Evolutionary conservation across 2,329 filamentous ascomycete genomes (phyloP).

Genomic region (Fonsecaea nubica): DNA sequence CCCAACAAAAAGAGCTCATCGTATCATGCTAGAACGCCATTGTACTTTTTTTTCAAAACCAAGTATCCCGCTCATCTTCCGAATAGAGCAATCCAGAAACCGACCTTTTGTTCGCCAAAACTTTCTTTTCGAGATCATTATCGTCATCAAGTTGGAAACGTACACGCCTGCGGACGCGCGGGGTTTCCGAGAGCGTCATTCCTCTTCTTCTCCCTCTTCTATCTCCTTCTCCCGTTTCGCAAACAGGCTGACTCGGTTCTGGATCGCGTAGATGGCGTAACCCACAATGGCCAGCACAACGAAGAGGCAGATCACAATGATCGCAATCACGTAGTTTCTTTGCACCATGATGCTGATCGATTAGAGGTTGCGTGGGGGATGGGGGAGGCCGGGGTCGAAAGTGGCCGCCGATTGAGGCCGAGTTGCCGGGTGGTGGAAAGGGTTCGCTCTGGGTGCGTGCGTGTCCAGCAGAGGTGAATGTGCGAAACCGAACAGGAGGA

Average conservation of each 20-base stretch:
- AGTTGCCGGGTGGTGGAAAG: not conserved
- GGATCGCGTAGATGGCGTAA: slow-evolving; percentile 46
- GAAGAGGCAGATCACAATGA: slow-evolving; percentile 59
- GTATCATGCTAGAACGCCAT: slow-evolving; percentile 1
- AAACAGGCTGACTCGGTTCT: slow-evolving; percentile 44
- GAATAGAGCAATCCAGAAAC: slow-evolving; percentile 27
- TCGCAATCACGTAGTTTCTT: slow-evolving; percentile 56
- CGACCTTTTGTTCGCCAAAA: slow-evolving; percentile 17
- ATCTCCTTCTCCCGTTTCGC: slow-evolving; percentile 39
- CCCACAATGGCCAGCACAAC: slow-evolving; percentile 53
- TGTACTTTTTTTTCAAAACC: slow-evolving; percentile 32
- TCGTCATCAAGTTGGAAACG: slow-evolving; percentile 33
- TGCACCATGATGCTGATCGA: slow-evolving; percentile 46
- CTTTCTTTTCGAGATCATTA: slow-evolving; percentile 7
- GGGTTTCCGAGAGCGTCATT: slow-evolving; percentile 21
- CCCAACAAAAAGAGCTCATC: not conserved
- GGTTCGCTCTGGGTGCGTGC: slow-evolving; percentile 25
- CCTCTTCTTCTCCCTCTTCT: slow-evolving; percentile 44
- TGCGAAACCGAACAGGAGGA: slow-evolving; percentile 37
- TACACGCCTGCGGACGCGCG: slow-evolving; percentile 14
- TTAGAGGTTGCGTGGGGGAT: not conserved
- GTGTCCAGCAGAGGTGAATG: slow-evolving; percentile 19
- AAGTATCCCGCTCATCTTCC: slow-evolving; percentile 33
- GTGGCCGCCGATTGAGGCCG: slow-evolving; percentile 8
- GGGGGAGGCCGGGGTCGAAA: slow-evolving; percentile 17